These are phyloP conservation scores for Pichia sp. DNA, from an alignment of 1,139 yeast species.

Conservation along the genomic window DNA sequence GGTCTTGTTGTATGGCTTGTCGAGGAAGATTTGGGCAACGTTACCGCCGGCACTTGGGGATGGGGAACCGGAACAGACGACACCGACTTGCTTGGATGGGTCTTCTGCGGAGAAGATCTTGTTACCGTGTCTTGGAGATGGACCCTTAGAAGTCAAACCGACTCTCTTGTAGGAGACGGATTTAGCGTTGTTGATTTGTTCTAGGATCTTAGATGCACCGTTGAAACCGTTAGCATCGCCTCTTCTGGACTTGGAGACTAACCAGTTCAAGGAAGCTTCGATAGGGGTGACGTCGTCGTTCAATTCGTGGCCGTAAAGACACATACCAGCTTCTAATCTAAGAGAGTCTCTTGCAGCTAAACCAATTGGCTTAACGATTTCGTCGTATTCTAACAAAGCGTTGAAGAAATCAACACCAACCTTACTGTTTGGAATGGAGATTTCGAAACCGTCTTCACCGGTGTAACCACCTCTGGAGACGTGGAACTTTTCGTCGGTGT, in stretches of 20 bases:
- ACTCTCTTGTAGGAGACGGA: slow-evolving; percentile 64
- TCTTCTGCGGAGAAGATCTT: slow-evolving; percentile 54
- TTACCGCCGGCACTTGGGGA: slow-evolving; percentile 87
- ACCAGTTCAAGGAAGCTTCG: slow-evolving; percentile 88
- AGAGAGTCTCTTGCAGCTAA: slow-evolving; percentile 96
- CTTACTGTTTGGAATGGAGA: slow-evolving; percentile 65
- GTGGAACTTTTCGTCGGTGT: slow-evolving; percentile 48
- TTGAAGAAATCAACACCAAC: slow-evolving; percentile 65
- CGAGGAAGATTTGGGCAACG: slow-evolving; percentile 88
- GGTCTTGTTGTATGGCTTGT: slow-evolving; percentile 67
- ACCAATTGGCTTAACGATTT: slow-evolving; percentile 80
- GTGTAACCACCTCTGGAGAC: slow-evolving; percentile 96
- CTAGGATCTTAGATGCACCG: slow-evolving; percentile 69
- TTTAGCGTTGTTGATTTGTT: slow-evolving; percentile 65
- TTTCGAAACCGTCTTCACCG: slow-evolving; percentile 97
- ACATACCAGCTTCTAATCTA: slow-evolving; percentile 97
- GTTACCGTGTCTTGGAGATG: slow-evolving; percentile 89
- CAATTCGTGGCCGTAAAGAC: slow-evolving; percentile 92
- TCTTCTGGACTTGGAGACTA: slow-evolving; percentile 80
- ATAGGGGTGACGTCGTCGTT: slow-evolving; percentile 81
- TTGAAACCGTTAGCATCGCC: slow-evolving; percentile 52
- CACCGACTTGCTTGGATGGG: slow-evolving; percentile 59
- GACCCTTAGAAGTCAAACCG: slow-evolving; percentile 76
- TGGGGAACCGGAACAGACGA: slow-evolving; percentile 85
- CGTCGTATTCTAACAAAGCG: slow-evolving; percentile 49